Base-by-base conservation (phyloP, 1,284 basidiomycete genomes). In the Takashimella koratensis region DNA sequence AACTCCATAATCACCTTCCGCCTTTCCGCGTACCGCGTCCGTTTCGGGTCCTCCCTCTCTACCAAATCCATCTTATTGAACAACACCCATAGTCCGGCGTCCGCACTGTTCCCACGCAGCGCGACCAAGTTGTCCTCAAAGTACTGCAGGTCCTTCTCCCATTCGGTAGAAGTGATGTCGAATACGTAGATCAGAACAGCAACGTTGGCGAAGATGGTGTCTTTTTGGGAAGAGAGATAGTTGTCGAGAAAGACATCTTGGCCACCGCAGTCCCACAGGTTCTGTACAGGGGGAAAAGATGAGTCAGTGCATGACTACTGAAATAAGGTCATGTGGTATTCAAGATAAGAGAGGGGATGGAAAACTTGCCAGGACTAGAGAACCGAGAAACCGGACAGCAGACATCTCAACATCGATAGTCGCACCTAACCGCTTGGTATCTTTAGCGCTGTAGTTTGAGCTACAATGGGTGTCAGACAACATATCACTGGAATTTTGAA, bases 161-260 rank as follows among this genome's bases (percentile, higher is more conserved):
- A 80, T 54, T 80, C 80, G 69, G 87, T 86, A 16, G 68, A 68
- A 64, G 90, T 89, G 44, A 95, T 86, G 71, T 98, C 95, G 59
- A 98, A 98, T 8, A 98, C 96, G 75, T 98, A 98, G 68, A 98
- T 98, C 70, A 98, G 83, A 41, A 97, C 91, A 11, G 92, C 93
- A 53, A 97, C 95, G 66, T 94, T 87, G 64, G 88, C 86, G 78
- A 98, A 99, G 62, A 98, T 93, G 43, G 90, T 93, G 27, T 86
- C 82, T 58, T 89, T 86, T 71, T 97, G 91, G 0, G 87, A 85
- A 39, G 86, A 86, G 58, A 98, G 85, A 76, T 97, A 98, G 45
- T 87, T 89, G 74, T 96, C 93, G 85, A 98, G 93, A 80, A 97
- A 98, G 13, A 90, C 85, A 67, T 97, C 92, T 78, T 98, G 96